Evolutionary conservation across 169 alveolate species (phyloP).

Genomic region (Plasmodium falciparum): DNA sequence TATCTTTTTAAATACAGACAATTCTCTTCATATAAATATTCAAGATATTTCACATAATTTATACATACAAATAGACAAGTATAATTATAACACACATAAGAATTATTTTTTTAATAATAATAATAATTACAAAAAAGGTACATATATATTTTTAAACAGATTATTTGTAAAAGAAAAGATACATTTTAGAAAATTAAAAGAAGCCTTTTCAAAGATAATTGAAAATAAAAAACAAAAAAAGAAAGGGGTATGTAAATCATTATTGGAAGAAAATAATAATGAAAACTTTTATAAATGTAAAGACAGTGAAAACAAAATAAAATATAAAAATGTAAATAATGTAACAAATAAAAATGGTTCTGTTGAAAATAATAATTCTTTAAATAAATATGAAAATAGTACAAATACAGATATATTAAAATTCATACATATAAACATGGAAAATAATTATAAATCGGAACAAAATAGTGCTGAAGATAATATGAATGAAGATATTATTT

Average conservation of each 20-base stretch:
- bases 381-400: not conserved
- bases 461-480: not conserved
- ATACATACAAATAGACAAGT: conserved; percentile 19
- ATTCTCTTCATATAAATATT: conserved; percentile 30
- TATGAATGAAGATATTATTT: conserved; percentile 14
- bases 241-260: not conserved
- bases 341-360: conserved; percentile 2
- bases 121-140: not conserved
- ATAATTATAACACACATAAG: not conserved
- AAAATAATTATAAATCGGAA: not conserved
- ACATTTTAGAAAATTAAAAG: conserved; percentile 38
- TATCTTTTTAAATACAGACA: conserved; percentile 25
- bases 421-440: not conserved
- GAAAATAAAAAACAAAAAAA: conserved; percentile 18
- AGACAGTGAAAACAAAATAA: not conserved
- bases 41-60: conserved; percentile 28
- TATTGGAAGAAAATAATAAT: too few relatives aligned
- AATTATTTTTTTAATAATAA: conserved; percentile 6
- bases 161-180: conserved; percentile 4
- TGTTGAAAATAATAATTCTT: not conserved
- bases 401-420: conserved; percentile 2
- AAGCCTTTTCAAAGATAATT: conserved; percentile 20
- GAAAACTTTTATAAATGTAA: not conserved
- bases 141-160: too few relatives aligned
- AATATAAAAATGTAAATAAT: not conserved